Evolutionary conservation across 352 stramenopile genomes (phyloP).

Genomic region (Elongisporangium anandrum): DNA sequence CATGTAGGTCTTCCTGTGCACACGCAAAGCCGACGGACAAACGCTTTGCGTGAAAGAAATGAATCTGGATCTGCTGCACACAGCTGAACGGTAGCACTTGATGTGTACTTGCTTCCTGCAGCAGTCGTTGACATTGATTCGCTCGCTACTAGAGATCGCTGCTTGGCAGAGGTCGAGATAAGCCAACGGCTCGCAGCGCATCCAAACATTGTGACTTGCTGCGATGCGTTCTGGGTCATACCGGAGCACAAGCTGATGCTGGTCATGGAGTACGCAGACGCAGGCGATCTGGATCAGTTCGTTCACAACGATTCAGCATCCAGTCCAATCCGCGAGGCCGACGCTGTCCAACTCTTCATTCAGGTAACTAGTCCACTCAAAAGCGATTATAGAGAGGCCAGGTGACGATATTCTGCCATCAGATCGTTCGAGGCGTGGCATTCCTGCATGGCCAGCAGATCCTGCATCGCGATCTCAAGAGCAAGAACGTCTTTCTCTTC

Average conservation of each 20-base stretch:
- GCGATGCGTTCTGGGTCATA: conserved; percentile 47
- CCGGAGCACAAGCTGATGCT: conserved; percentile 31
- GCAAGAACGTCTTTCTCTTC: conserved; percentile 84
- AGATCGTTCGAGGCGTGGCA: conserved; percentile 86
- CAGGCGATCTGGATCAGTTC: conserved; percentile 47
- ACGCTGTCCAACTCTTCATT: conserved; percentile 26
- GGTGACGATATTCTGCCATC: background rate
- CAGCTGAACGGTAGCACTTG: conserved; percentile 28
- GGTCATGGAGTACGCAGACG: conserved; percentile 66
- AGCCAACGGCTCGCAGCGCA: conserved; percentile 40
- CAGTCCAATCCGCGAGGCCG: conserved; percentile 5
- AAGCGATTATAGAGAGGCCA: background rate
- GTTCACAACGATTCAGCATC: conserved; percentile 10
- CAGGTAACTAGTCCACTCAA: conserved; percentile 14
- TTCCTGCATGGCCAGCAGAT: conserved; percentile 53
- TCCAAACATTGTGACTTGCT: conserved; percentile 48
- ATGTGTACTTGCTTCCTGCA: background rate
- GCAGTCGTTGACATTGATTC: too few species aligned
- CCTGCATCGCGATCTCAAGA: conserved; percentile 86
- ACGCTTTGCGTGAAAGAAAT: conserved; percentile 58
- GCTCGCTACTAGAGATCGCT: conserved; percentile 25
- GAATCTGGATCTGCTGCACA: conserved; percentile 36
- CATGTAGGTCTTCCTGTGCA: conserved; percentile 42
- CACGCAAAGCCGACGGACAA: conserved; percentile 15
- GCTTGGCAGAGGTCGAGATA: conserved; percentile 42